Percentiles rank a stretch among this genome's conserved stretches.
phyloP scores from a whole-genome alignment of 148 eudicot species.

The Agrostemma githago region DNA sequence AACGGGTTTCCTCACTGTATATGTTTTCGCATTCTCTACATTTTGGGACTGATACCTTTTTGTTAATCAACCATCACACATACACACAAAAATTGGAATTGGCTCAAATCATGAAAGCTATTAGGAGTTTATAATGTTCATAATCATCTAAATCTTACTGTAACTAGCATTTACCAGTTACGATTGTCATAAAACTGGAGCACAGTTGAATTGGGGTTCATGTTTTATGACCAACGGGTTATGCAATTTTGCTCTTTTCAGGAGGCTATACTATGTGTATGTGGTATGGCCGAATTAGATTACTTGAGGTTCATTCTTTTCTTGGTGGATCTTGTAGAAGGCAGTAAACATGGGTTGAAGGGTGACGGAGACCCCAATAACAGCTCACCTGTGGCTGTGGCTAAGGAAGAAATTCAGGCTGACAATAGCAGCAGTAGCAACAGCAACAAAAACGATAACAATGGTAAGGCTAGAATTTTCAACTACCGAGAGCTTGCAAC shows the following conservation, averaged over 20 bases:
- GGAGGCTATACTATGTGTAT: neutral
- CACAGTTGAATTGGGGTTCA: neutral
- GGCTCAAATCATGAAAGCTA: neutral
- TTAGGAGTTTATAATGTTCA: neutral
- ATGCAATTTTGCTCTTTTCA: neutral
- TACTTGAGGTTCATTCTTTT: neutral
- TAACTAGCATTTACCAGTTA: neutral
- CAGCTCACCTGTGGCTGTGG: neutral
- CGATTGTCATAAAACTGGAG: neutral
- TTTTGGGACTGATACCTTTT: neutral
- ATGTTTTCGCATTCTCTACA: neutral
- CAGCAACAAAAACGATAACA: neutral
- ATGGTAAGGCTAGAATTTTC: slow-evolving; percentile 19
- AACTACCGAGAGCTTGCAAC: slow-evolving; percentile 28
- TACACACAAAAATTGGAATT: neutral
- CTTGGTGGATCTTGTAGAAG: slow-evolving; percentile 20
- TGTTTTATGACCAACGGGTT: neutral
- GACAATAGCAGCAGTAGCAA: neutral
- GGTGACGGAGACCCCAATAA: slow-evolving; percentile 1
- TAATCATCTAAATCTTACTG: neutral
- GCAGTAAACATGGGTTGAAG: slow-evolving; percentile 15
- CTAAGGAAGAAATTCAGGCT: neutral
- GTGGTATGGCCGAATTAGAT: neutral
- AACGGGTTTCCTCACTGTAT: neutral
- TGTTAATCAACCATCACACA: neutral